phyloP scores from a whole-genome alignment of 495 filamentous ascomycete species.

The Penicillium roqueforti region DNA sequence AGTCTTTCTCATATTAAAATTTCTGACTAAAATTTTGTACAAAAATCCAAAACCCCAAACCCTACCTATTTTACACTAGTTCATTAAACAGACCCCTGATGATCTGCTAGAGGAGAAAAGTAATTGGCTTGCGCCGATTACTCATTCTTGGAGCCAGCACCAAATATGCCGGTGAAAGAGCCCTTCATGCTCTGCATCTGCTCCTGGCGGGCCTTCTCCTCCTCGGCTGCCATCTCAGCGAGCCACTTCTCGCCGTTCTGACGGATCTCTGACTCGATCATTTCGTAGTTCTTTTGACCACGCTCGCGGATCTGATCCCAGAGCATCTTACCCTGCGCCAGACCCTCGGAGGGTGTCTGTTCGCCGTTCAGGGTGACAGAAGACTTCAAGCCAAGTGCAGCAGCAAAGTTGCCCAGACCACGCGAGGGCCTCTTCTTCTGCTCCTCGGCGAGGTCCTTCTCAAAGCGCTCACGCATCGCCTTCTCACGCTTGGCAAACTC shows the following conservation, averaged over 20 bases:
- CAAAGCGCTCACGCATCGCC: slow-evolving; percentile 70
- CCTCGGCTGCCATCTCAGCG: slow-evolving; percentile 78
- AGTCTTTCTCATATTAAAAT: slow-evolving; percentile 27
- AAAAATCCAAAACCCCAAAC: slow-evolving; percentile 27
- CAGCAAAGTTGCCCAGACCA: slow-evolving; percentile 59
- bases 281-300: slow-evolving; percentile 83
- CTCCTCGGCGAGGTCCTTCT: slow-evolving; percentile 69
- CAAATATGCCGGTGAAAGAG: slow-evolving; percentile 56
- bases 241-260: slow-evolving; percentile 93
- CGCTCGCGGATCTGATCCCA: slow-evolving; percentile 88
- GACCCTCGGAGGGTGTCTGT: slow-evolving; percentile 62
- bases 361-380: slow-evolving; percentile 57
- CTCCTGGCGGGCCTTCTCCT: slow-evolving; percentile 83
- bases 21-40: slow-evolving; percentile 39
- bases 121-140: slow-evolving; percentile 1
- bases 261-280: slow-evolving; percentile 80
- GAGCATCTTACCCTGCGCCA: slow-evolving; percentile 88
- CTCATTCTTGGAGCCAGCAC: slow-evolving; percentile 35
- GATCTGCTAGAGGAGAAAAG: slow-evolving; percentile 16
- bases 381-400: slow-evolving; percentile 71
- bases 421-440: slow-evolving; percentile 56
- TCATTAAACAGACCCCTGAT: slow-evolving; percentile 30
- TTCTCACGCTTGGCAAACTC: slow-evolving; percentile 91
- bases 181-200: slow-evolving; percentile 83
- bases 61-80: slow-evolving; percentile 46